A percentile compares a stretch with the other conserved stretches of the same genome.
These are phyloP conservation scores for Fusarium redolens DNA, from an alignment of 2,329 filamentous ascomycete genomes.

Conservation along the genomic window DNA sequence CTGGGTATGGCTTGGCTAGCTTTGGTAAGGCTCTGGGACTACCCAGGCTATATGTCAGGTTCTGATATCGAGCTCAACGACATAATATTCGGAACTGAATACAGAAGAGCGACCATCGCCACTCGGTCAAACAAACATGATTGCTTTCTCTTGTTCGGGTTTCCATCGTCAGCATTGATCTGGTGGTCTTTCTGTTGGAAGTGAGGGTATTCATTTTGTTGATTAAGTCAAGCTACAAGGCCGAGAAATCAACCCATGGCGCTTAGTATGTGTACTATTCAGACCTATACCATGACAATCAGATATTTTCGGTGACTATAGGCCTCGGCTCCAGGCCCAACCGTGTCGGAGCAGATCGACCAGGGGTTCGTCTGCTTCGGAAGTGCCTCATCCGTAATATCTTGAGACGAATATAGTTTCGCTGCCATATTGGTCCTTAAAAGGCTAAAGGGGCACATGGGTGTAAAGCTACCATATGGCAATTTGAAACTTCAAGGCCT, in stretches of 20 bases:
- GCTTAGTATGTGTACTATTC: slow-evolving; percentile 24
- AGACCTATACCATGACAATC: slow-evolving; percentile 1
- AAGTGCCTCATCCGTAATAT: slow-evolving; percentile 38
- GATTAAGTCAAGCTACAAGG: background rate
- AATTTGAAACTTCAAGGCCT: slow-evolving; percentile 7
- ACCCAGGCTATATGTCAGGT: slow-evolving; percentile 21
- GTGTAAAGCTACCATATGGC: background rate
- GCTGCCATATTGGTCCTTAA: slow-evolving; percentile 9
- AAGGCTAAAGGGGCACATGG: background rate
- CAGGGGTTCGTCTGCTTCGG: slow-evolving; percentile 30
- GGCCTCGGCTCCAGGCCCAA: slow-evolving; percentile 25
- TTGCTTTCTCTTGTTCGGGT: background rate
- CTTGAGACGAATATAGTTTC: slow-evolving; percentile 41
- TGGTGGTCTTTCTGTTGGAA: background rate
- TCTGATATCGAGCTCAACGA: background rate
- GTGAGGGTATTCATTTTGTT: background rate
- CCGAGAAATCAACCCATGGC: slow-evolving; percentile 5
- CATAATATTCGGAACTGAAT: background rate
- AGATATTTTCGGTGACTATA: slow-evolving; percentile 10
- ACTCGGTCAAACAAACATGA: background rate
- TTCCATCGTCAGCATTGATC: background rate
- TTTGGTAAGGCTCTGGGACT: slow-evolving; percentile 13
- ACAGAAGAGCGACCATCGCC: background rate
- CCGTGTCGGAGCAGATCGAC: slow-evolving; percentile 15
- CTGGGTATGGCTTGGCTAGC: slow-evolving; percentile 19